A percentile compares a stretch with the other conserved stretches of the same genome.
Conservation (phyloP, 352 stramenopile species). For the Globisporangium carolinianum region DNA sequence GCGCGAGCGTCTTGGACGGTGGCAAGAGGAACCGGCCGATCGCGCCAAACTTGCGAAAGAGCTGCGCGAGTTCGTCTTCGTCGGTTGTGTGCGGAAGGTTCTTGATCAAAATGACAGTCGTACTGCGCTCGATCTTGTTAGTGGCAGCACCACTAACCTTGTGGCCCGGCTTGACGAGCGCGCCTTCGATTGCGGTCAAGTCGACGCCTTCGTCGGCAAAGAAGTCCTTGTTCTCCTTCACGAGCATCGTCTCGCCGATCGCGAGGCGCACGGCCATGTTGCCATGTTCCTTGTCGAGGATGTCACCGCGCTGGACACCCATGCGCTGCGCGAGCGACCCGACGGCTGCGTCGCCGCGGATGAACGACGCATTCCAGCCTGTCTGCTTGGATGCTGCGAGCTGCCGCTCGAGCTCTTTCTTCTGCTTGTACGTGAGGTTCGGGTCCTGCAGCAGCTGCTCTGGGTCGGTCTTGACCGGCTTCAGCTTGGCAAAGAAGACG, state of each 20-base stretch:
- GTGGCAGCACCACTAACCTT: constrained; percentile 20
- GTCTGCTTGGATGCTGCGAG: constrained; percentile 68
- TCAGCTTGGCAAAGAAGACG: constrained; percentile 86
- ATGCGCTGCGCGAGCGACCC: constrained; percentile 79
- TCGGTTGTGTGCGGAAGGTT: constrained; percentile 96
- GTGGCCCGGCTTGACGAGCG: constrained; percentile 46
- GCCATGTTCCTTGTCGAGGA: constrained; percentile 93
- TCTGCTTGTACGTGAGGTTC: constrained; percentile 84
- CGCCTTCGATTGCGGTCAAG: constrained; percentile 89
- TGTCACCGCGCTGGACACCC: constrained; percentile 90
- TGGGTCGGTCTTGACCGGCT: constrained; percentile 55
- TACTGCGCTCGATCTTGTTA: constrained; percentile 87
- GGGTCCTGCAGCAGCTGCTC: constrained; percentile 49
- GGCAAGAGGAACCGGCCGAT: constrained; percentile 86
- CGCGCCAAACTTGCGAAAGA: constrained; percentile 92
- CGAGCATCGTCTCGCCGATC: constrained; percentile 96
- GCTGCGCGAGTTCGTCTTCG: constrained; percentile 90
- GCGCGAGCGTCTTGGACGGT: constrained; percentile 91
- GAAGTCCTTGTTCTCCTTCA: constrained; percentile 98
- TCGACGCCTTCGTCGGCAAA: constrained; percentile 93
- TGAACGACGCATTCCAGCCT: constrained; percentile 95
- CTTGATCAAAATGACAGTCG: constrained; percentile 95
- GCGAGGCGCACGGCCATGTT: constrained; percentile 97
- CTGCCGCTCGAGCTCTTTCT: constrained; percentile 88
- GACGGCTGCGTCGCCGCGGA: constrained; percentile 66